phyloP scores from a whole-genome alignment of 2,329 filamentous ascomycete genomes.

The Aureobasidium sp. region DNA sequence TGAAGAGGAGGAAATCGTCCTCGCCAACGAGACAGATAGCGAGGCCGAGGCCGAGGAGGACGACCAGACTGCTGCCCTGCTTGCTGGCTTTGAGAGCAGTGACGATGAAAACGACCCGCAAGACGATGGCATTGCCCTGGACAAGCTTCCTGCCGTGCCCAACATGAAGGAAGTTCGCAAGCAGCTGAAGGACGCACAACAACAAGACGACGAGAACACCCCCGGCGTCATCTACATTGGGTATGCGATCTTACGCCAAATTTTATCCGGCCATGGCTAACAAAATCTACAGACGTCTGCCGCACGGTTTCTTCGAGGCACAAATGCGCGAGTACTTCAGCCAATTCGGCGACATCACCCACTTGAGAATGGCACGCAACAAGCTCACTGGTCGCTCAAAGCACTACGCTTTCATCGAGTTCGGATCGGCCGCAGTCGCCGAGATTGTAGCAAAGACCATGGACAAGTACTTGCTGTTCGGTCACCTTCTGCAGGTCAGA shows the following conservation, averaged over 20 bases:
- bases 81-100: conserved; percentile 43
- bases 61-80: conserved; percentile 42
- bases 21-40: conserved; percentile 20
- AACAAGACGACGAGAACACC: conserved; percentile 42
- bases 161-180: conserved; percentile 27
- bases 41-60: conserved; percentile 28
- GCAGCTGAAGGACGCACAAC: conserved; percentile 41
- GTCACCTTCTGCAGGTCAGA: conserved; percentile 85
- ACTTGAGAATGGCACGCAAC: conserved; percentile 79
- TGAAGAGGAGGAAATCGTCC: conserved; percentile 14
- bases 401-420: conserved; percentile 94
- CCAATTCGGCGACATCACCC: conserved; percentile 79
- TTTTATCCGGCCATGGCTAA: neutral
- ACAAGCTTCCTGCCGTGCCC: conserved; percentile 28
- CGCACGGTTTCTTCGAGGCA: conserved; percentile 93
- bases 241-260: conserved; percentile 26
- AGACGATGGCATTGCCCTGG: conserved; percentile 30
- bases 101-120: conserved; percentile 33
- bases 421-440: conserved; percentile 66
- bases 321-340: conserved; percentile 90
- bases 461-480: conserved; percentile 95
- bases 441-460: conserved; percentile 91
- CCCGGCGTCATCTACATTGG: conserved; percentile 84
- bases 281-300: conserved; percentile 50
- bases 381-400: conserved; percentile 83